phyloP scores from a whole-genome alignment of 83 land plant genomes.

The Larix sibirica region DNA sequence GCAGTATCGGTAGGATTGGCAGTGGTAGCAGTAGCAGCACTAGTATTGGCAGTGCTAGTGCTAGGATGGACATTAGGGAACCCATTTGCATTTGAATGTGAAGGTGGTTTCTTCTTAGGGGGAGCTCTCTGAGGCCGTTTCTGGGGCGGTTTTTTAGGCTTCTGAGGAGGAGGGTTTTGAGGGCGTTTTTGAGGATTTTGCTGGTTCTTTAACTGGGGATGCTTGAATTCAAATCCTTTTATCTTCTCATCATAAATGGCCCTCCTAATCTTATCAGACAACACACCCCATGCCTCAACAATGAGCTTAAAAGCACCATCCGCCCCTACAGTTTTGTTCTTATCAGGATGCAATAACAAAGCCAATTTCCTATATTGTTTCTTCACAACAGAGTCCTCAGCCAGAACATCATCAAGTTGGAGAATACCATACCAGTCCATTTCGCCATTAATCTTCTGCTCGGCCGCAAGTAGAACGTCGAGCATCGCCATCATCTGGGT shows the following conservation, averaged over 20 bases:
- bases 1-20: background rate
- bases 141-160: constrained; percentile 11
- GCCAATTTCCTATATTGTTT: constrained; percentile 81
- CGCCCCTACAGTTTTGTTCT: constrained; percentile 75
- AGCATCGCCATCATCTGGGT: constrained; percentile 60
- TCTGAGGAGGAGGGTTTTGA: background rate
- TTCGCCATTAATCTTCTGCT: constrained; percentile 42
- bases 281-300: constrained; percentile 70
- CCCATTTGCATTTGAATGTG: constrained; percentile 3
- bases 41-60: background rate
- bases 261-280: constrained; percentile 58
- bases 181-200: too few species aligned
- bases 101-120: background rate
- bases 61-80: background rate
- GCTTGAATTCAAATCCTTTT: background rate
- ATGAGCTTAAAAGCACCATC: constrained; percentile 80
- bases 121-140: constrained; percentile 1
- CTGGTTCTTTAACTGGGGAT: too few species aligned
- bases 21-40: constrained; percentile 2
- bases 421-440: constrained; percentile 67
- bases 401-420: constrained; percentile 30
- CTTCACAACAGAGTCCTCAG: constrained; percentile 59
- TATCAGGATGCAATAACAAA: constrained; percentile 75
- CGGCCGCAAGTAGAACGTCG: constrained; percentile 60
- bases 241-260: background rate